Base-by-base conservation (phyloP, 352 stramenopile species). In the Lagenidium sp. region DNA sequence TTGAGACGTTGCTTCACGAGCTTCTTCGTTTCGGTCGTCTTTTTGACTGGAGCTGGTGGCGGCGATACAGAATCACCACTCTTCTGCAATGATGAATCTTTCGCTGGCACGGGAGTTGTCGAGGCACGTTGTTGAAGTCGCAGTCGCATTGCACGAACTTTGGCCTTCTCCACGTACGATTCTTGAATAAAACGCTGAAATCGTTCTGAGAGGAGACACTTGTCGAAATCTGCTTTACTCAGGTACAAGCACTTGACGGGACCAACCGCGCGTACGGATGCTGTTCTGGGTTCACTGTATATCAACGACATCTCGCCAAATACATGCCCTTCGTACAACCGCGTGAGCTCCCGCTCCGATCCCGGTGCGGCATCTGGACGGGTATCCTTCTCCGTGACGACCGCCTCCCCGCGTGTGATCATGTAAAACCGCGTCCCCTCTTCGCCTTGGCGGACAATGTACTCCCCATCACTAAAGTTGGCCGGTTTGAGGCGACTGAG, bases 301-400 rank as follows among this genome's bases (percentile, higher is more conserved):
- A 94, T 94, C 16, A 94, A 57, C 13, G 78, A 85, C 78, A 94
- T 91, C 42, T 94, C 81, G 12, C 81, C 81, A 53, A 94, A 94
- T 16, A 91, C 76, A 51, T 94, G 81, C n/a, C 81, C 81, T 37
- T 94, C 81, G 47, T 94, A 94, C 20, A 94, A 41, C 12, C 77
- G 61, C 28, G 81, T 94, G 40, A 94, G 63, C 45, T 94, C 81
- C 21, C 81, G 80, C 36, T 91, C 81, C 12, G 64, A 15, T n/a
- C 19, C 36, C 1, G 41, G 16, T 13, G 13, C 40, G 8, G 44
- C 46, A 1, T 41, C 48, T 3, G 53, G 47, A 22, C 50, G 49
- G 19, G 60, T 55, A 23, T 80, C 68, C 12, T 70, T 80, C 47
- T 95, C 79, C 18, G 63, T 76, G 16, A 95, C 81, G 26, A 88